Percentiles rank a stretch among this genome's conserved stretches.
phyloP scores from a whole-genome alignment of 2,329 filamentous ascomycete species.

The Ceratocystis lukuohia region DNA sequence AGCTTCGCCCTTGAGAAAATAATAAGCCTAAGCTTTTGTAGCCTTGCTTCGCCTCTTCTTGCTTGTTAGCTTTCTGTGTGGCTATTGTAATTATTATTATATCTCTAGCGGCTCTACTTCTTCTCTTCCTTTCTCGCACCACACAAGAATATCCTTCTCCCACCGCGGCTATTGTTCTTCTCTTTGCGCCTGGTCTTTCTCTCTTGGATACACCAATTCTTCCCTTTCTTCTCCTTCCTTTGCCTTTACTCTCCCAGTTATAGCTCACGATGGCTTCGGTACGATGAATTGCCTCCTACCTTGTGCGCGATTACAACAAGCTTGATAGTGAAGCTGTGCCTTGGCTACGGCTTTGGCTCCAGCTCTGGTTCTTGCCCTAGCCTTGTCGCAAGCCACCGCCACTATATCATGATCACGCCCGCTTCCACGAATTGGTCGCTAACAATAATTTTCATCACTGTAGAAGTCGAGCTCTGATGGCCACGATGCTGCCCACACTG shows the following conservation, averaged over 20 bases:
- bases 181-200: neutral
- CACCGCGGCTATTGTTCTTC: neutral
- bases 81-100: neutral
- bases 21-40: conserved; percentile 4
- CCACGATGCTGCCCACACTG: conserved; percentile 17
- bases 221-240: neutral
- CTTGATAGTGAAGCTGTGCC: conserved; percentile 1
- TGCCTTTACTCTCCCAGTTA: neutral
- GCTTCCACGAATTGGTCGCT: neutral
- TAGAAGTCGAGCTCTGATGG: conserved; percentile 17
- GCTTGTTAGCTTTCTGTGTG: neutral
- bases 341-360: neutral
- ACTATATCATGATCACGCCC: neutral
- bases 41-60: conserved; percentile 7
- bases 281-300: conserved; percentile 9
- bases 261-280: conserved; percentile 17
- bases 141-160: too few relatives aligned
- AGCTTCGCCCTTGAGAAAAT: neutral
- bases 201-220: neutral
- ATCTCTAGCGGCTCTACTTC: neutral
- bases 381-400: conserved; percentile 3
- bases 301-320: neutral
- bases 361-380: neutral
- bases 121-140: neutral
- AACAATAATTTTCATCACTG: neutral